Base-by-base conservation (phyloP, 257 asterid species). In the Penstemon davidsonii region DNA sequence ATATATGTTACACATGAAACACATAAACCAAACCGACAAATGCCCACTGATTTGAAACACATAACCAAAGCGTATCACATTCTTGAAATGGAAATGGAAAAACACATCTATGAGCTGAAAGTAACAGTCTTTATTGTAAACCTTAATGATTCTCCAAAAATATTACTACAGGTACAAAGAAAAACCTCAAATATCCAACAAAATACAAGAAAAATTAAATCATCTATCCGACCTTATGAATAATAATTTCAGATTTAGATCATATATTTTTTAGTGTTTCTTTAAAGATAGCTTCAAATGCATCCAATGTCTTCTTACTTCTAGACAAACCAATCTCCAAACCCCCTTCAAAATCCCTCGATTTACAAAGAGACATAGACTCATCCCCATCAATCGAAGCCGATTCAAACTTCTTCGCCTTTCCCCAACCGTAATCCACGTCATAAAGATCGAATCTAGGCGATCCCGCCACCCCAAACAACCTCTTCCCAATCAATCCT, bases 361-460 rank as follows among this genome's bases (percentile, higher is more conserved):
- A 79, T 33, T 79, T 79, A 43, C 76, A 75, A 11, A 80, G 43
- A 6, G 84, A 80, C 84, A 80, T 80, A 4, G 84, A 80, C 13
- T 72, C 44, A n/a, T 76, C 84, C 39, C 60, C n/a, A n/a, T 76
- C 84, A 9, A 76, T 79, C 5, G 84, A 76, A 6, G 80, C 67
- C 7, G 85, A 70, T 44, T 80, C 85, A 11, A 62, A 73, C 65
- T 80, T 80, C 61, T 13, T 77, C 68, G 80, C 78, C 65, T 46
- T 50, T 10, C 82, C 85, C 85, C 85, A 80, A 1, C 82, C 85
- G 63, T 73, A 80, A 59, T 80, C 82, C n/a, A 58, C 75, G 19
- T 74, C 82, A 12, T 80, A 80, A 5, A 80, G 72, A 67, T 80
- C 85, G 38, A 80, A 77, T 10, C 80, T 41, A 4, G 82, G 85